Conservation (phyloP, 805 yeast genomes). For the Spathaspora boniae region DNA sequence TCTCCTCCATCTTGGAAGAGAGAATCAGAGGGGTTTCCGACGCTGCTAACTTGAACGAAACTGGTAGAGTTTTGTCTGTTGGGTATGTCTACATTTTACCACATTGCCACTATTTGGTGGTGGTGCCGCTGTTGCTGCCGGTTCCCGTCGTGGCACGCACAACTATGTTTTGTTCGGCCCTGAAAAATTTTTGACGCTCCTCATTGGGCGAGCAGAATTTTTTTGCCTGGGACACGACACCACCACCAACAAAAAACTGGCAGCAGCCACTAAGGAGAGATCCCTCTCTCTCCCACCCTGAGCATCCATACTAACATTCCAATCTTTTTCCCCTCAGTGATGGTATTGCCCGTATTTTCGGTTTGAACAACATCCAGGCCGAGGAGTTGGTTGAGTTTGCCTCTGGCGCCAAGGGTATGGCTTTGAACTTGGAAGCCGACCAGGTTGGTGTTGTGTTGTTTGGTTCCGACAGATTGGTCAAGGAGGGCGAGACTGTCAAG, state of each 20-base stretch:
- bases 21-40: conserved; percentile 98
- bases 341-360: conserved; percentile 99
- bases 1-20: conserved; percentile 97
- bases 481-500: conserved; percentile 99
- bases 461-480: conserved; percentile 98
- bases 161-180: no score
- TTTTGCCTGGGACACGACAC: conserved; percentile 1
- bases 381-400: conserved; percentile 99
- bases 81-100: conserved; percentile 58
- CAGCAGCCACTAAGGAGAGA: neutral
- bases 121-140: conserved; percentile 1
- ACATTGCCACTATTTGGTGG: neutral
- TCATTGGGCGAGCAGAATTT: conserved; percentile 3
- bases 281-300: neutral
- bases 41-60: conserved; percentile 96
- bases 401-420: conserved; percentile 99
- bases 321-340: conserved; percentile 66
- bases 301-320: conserved; percentile 40
- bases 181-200: conserved; percentile 3
- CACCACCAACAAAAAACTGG: neutral
- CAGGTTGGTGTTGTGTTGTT: conserved; percentile 99
- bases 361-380: conserved; percentile 99
- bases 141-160: neutral
- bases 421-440: conserved; percentile 99
- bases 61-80: conserved; percentile 98